Conservation (phyloP, 1,284 basidiomycete genomes). For the Ustilago vetiveriae region DNA sequence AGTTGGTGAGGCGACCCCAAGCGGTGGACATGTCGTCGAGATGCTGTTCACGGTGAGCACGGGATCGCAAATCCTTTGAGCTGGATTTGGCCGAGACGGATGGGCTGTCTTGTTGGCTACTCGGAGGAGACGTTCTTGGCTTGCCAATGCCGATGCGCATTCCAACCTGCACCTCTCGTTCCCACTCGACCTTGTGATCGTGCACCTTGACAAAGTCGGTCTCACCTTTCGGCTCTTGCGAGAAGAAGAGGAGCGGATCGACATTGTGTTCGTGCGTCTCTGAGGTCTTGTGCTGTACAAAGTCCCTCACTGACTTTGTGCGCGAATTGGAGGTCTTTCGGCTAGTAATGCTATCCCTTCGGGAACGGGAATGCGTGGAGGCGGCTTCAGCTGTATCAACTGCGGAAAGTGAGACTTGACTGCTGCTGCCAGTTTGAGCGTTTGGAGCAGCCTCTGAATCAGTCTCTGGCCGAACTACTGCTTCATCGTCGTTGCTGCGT, state of each 20-base stretch:
- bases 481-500: constrained; percentile 2
- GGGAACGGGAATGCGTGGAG: constrained; percentile 6
- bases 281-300: constrained; percentile 9
- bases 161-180: constrained; percentile 50
- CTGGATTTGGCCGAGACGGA: constrained; percentile 39
- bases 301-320: constrained; percentile 29
- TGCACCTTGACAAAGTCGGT: constrained; percentile 38
- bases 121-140: constrained; percentile 24
- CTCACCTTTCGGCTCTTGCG: constrained; percentile 51
- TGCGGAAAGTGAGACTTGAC: background rate
- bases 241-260: constrained; percentile 43
- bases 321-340: constrained; percentile 26
- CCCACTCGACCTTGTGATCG: constrained; percentile 55
- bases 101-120: constrained; percentile 26
- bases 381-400: constrained; percentile 4
- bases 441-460: background rate
- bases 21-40: constrained; percentile 36
- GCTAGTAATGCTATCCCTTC: constrained; percentile 39
- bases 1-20: constrained; percentile 48
- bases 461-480: background rate
- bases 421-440: background rate
- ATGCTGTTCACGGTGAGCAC: constrained; percentile 22
- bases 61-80: constrained; percentile 31
- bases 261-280: constrained; percentile 25
- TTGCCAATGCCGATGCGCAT: constrained; percentile 58